phyloP scores from a whole-genome alignment of 768 basidiomycete species.

The Boletus vinaceobasis region DNA sequence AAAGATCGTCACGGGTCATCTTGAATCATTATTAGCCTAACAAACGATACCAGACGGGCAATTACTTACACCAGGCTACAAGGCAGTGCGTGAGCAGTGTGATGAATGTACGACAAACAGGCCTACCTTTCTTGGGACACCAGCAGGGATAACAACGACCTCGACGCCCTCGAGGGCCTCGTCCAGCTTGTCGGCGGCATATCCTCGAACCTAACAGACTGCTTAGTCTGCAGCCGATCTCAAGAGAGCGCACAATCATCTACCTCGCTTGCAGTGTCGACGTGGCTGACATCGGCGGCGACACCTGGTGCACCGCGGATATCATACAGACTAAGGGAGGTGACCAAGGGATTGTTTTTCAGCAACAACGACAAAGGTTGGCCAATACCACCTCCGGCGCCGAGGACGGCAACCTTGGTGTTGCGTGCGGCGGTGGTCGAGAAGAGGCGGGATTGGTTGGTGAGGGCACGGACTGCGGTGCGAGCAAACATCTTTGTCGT shows the following conservation, averaged over 20 bases:
- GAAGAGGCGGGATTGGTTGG: constrained; percentile 61
- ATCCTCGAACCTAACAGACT: constrained; percentile 65
- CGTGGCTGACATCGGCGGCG: constrained; percentile 94
- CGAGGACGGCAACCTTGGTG: constrained; percentile 93
- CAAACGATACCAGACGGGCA: background rate
- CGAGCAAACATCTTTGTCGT: constrained; percentile 61
- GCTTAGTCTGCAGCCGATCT: background rate
- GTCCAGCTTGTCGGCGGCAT: constrained; percentile 83
- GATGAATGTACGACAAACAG: background rate
- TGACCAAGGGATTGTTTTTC: constrained; percentile 89
- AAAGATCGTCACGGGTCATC: constrained; percentile 97
- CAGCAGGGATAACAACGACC: constrained; percentile 97
- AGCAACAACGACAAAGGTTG: constrained; percentile 88
- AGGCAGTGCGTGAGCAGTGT: constrained; percentile 27
- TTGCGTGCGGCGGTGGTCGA: constrained; percentile 68
- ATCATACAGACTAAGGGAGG: constrained; percentile 63
- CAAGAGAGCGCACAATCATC: constrained; percentile 19
- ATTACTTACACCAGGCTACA: constrained; percentile 76
- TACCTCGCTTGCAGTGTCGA: constrained; percentile 86
- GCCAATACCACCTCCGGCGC: constrained; percentile 98
- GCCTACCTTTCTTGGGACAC: constrained; percentile 89
- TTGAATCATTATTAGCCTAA: constrained; percentile 35
- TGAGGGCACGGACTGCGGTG: constrained; percentile 54
- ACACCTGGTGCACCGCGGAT: constrained; percentile 58
- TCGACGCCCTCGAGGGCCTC: constrained; percentile 85